Percentiles rank a stretch among this genome's conserved stretches.
These are phyloP conservation scores for Metschnikowia sp. DNA, from an alignment of 805 yeast genomes.

Conservation along the genomic window DNA sequence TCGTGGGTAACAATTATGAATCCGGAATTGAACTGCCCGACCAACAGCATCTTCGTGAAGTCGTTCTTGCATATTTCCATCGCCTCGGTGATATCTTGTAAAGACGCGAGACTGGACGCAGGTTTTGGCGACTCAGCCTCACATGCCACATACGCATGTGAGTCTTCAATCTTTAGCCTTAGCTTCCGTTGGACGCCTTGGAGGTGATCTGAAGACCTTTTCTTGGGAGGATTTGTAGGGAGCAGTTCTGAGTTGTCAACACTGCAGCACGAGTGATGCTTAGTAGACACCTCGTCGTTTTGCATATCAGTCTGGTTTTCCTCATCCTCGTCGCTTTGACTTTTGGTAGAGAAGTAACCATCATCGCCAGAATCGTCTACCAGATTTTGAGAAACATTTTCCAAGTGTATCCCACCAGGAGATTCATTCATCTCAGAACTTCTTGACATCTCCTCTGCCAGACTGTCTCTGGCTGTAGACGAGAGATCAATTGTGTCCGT, in stretches of 20 bases:
- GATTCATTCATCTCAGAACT: no score
- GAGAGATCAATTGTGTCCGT: no score
- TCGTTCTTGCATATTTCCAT: conserved; percentile 60
- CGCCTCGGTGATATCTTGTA: conserved; percentile 15
- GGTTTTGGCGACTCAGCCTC: not conserved
- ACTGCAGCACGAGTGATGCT: no score
- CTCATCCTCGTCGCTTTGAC: not conserved
- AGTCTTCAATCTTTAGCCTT: not conserved
- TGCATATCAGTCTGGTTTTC: not conserved
- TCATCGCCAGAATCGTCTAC: no score
- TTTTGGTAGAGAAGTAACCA: no score
- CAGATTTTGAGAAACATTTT: no score
- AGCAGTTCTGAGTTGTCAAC: no score
- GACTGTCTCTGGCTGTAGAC: no score
- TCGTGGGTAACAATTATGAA: conserved; percentile 70
- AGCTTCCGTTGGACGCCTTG: conserved; percentile 2
- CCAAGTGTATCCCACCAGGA: no score
- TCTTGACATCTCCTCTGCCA: no score
- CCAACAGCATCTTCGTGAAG: conserved; percentile 67
- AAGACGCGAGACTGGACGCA: conserved; percentile 6
- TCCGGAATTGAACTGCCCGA: conserved; percentile 96
- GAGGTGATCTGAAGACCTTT: conserved; percentile 3
- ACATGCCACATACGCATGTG: not conserved
- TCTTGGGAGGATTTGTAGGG: not conserved
- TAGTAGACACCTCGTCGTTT: no score